Conservation (phyloP, 2,329 filamentous ascomycete genomes). For the Cercospora citrullina region DNA sequence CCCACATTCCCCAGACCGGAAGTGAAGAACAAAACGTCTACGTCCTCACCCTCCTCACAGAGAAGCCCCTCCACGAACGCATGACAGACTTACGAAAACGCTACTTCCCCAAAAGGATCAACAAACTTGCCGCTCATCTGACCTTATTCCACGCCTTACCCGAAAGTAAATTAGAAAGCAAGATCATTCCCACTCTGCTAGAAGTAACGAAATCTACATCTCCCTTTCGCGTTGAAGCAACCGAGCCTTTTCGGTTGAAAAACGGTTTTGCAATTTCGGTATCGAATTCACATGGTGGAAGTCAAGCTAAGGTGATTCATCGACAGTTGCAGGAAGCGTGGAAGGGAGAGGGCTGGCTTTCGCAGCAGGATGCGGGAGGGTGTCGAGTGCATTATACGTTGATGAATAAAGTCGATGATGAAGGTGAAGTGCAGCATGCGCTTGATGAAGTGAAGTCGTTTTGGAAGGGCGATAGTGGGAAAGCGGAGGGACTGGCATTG, state of each 20-base stretch:
- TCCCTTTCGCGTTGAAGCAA: slow-evolving; percentile 43
- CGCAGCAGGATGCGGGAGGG: slow-evolving; percentile 45
- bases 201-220: slow-evolving; percentile 35
- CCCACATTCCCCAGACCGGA: slow-evolving; percentile 38
- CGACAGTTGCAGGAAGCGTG: slow-evolving; percentile 40
- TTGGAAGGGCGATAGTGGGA: slow-evolving; percentile 40
- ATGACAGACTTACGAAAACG: slow-evolving; percentile 43
- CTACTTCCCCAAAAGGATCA: slow-evolving; percentile 47
- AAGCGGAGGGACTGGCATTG: slow-evolving; percentile 43
- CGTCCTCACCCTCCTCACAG: slow-evolving; percentile 46
- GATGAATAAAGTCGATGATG: slow-evolving; percentile 51
- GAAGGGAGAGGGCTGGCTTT: slow-evolving; percentile 42
- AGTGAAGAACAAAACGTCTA: slow-evolving; percentile 44
- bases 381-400: slow-evolving; percentile 49
- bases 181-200: slow-evolving; percentile 40
- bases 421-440: slow-evolving; percentile 40
- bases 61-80: slow-evolving; percentile 41
- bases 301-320: slow-evolving; percentile 40
- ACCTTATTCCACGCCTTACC: slow-evolving; percentile 51
- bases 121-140: slow-evolving; percentile 47
- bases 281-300: slow-evolving; percentile 36
- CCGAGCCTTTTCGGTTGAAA: slow-evolving; percentile 44
- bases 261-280: slow-evolving; percentile 45
- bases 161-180: slow-evolving; percentile 40
- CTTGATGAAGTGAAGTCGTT: slow-evolving; percentile 39